Conservation (phyloP, 2,329 filamentous ascomycete species). For the Diplodia intermedia region DNA sequence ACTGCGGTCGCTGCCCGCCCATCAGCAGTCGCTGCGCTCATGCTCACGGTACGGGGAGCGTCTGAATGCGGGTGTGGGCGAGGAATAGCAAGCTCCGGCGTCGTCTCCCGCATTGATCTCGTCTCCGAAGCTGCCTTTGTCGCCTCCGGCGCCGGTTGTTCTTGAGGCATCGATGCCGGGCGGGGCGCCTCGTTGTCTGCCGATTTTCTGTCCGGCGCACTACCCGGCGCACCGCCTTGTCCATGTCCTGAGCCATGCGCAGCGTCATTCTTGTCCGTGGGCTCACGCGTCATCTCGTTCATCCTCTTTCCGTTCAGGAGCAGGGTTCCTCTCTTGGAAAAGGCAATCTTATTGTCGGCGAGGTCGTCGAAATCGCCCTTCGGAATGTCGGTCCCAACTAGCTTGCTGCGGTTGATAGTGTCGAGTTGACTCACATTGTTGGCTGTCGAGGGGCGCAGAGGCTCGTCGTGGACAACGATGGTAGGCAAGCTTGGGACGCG, state of each 20-base stretch:
- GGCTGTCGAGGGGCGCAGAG: slow-evolving; percentile 34
- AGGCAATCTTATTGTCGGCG: slow-evolving; percentile 60
- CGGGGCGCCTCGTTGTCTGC: not conserved
- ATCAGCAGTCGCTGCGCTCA: slow-evolving; percentile 20
- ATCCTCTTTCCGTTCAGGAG: slow-evolving; percentile 62
- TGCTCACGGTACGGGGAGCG: slow-evolving; percentile 20
- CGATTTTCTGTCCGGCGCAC: slow-evolving; percentile 27
- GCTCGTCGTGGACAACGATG: slow-evolving; percentile 53
- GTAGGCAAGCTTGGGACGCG: slow-evolving; percentile 52
- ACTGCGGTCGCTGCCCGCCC: slow-evolving; percentile 15
- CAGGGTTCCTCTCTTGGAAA: slow-evolving; percentile 67
- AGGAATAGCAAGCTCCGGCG: not conserved
- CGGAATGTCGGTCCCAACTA: slow-evolving; percentile 63
- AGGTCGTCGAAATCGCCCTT: slow-evolving; percentile 61
- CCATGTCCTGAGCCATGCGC: slow-evolving; percentile 16
- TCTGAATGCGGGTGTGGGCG: not conserved
- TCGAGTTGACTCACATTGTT: slow-evolving; percentile 35
- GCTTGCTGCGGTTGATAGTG: slow-evolving; percentile 49
- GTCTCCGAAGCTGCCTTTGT: not conserved
- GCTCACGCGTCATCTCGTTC: slow-evolving; percentile 40
- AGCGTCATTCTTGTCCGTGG: slow-evolving; percentile 30
- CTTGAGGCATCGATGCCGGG: not conserved
- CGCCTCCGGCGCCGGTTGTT: not conserved
- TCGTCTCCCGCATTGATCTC: not conserved
- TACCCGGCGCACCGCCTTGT: slow-evolving; percentile 1